These are phyloP conservation scores for Echeveria elegans DNA, from an alignment of 164 flowering plant genomes.

Conservation along the genomic window DNA sequence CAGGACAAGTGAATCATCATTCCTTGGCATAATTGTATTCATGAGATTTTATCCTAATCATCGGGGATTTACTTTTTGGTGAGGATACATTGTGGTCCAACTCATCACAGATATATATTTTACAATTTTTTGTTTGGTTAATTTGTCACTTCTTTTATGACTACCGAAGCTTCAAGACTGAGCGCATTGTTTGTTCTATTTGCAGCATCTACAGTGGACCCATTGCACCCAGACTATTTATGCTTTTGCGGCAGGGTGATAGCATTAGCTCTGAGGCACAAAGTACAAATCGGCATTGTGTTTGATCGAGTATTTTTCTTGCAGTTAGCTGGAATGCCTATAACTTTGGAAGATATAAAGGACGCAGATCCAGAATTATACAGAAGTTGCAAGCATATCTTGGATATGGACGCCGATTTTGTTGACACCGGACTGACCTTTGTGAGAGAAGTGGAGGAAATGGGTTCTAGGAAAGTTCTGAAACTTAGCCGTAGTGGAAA, in stretches of 20 bases:
- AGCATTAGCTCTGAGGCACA: constrained; percentile 84
- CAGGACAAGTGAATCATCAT: neutral
- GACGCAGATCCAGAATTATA: constrained; percentile 89
- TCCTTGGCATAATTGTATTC: neutral
- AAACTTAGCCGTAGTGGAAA: constrained; percentile 76
- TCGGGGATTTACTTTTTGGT: neutral
- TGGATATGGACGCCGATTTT: constrained; percentile 70
- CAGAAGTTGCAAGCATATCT: constrained; percentile 64
- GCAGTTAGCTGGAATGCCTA: constrained; percentile 57
- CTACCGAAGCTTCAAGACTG: neutral
- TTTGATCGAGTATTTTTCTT: constrained; percentile 71
- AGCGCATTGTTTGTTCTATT: constrained; percentile 10
- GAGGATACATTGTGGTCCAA: neutral
- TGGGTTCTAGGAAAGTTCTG: constrained; percentile 55
- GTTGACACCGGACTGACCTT: constrained; percentile 83
- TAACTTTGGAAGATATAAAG: constrained; percentile 61
- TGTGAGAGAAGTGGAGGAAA: constrained; percentile 71
- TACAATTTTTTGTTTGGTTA: neutral
- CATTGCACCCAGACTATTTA: constrained; percentile 75
- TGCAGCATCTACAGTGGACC: constrained; percentile 84
- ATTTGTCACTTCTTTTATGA: neutral
- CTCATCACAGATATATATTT: neutral
- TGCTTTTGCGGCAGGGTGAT: constrained; percentile 72
- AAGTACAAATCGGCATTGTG: constrained; percentile 75
- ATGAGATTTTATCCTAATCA: neutral